These are phyloP conservation scores for Boletus vermiculosoides DNA, from an alignment of 768 basidiomycete genomes.

Conservation along the genomic window DNA sequence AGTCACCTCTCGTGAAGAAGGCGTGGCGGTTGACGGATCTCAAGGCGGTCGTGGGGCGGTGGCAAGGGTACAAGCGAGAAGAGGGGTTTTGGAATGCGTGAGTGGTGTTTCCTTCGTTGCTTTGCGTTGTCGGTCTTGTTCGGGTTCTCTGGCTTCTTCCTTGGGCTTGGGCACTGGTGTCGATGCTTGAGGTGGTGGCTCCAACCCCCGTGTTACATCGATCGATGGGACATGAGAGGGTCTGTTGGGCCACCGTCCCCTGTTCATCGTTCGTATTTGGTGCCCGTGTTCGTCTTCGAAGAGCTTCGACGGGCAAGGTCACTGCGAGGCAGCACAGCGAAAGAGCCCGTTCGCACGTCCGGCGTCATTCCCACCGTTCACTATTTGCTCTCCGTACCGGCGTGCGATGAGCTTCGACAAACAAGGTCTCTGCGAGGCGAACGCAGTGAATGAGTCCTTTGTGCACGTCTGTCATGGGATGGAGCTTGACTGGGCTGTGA, in stretches of 20 bases:
- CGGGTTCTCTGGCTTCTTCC: constrained; percentile 1
- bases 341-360: constrained; percentile 6
- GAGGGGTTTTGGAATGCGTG: constrained; percentile 70
- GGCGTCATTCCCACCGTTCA: constrained; percentile 13
- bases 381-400: not conserved
- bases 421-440: constrained; percentile 23
- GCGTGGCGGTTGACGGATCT: constrained; percentile 55
- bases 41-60: constrained; percentile 44
- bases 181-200: not conserved
- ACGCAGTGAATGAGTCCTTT: constrained; percentile 10
- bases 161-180: not conserved
- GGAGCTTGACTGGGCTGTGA: not conserved
- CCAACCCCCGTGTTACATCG: constrained; percentile 4
- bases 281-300: not conserved
- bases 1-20: constrained; percentile 40
- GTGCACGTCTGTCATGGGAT: not conserved
- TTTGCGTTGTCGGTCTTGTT: not conserved
- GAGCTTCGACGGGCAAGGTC: constrained; percentile 16
- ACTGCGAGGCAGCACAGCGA: constrained; percentile 21
- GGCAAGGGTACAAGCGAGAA: constrained; percentile 58
- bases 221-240: constrained; percentile 19
- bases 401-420: not conserved
- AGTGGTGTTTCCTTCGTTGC: constrained; percentile 19
- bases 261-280: constrained; percentile 15
- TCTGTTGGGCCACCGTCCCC: not conserved